Evolutionary conservation across 306 rosid genomes (phyloP).

Genomic region (Mimosa pudica): DNA sequence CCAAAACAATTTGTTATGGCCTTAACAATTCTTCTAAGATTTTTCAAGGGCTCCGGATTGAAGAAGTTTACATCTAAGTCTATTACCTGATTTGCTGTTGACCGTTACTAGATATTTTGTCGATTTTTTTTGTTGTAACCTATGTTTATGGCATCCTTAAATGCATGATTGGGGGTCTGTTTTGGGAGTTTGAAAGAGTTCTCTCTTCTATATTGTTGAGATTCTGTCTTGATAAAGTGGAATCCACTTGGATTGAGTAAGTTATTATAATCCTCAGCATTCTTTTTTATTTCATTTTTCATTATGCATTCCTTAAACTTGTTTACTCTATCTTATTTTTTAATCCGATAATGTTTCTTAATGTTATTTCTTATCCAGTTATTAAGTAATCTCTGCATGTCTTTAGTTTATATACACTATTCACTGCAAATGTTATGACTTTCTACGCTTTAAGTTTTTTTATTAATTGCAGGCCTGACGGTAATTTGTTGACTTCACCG

Average conservation of each 20-base stretch:
- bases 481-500: conserved; percentile 64
- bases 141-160: conserved; percentile 15
- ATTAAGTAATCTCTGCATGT: conserved; percentile 16
- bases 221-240: conserved; percentile 73
- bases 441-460: conserved; percentile 32
- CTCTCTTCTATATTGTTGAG: conserved; percentile 68
- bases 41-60: conserved; percentile 79
- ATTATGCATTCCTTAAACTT: conserved; percentile 28
- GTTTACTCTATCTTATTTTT: background rate
- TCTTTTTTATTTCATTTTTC: conserved; percentile 21
- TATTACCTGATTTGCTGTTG: conserved; percentile 4
- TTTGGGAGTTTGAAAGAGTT: conserved; percentile 83
- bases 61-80: conserved; percentile 56
- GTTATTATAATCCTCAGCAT: conserved; percentile 32
- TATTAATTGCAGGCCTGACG: conserved; percentile 54
- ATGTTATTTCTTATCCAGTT: conserved; percentile 20
- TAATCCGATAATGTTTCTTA: background rate
- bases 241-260: conserved; percentile 65
- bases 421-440: background rate
- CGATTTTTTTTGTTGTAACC: background rate
- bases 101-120: background rate
- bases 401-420: conserved; percentile 4
- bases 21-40: conserved; percentile 71
- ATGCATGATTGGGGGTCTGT: conserved; percentile 30
- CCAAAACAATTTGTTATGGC: conserved; percentile 75